Evolutionary conservation across 164 flowering plant species (phyloP), one percentile per base, ranked within the genome.

Genomic region (Magnolia kwangsiensis): DNA sequence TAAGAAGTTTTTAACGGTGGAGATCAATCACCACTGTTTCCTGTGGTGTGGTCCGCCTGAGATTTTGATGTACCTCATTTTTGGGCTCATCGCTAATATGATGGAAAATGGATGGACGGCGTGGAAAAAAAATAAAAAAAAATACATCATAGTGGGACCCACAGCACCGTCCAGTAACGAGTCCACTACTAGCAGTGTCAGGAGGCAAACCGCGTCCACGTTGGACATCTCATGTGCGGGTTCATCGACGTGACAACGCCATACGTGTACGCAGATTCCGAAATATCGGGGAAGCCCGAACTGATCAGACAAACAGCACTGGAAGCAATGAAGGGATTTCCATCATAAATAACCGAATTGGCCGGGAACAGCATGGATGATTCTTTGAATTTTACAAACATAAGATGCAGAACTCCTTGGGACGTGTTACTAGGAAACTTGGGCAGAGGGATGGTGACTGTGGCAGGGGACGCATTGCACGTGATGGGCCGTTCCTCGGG

Each of bases 401-500:
- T 83, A 66, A 73, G 81, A 78, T 80, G 80, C 31, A 80, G 82
- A 19, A 63, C 80, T 16, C 85, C 85, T 13, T 83, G 82, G 85
- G 81, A 81, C 7, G 67, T 83, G 8, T 65, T 78, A 19, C 16
- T 71, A 4, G 77, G 78, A 65, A 76, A 4, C 27, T 83, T 76
- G 50, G 59, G 76, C 0, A 81, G 76, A 72, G 86, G 82, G 19
- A 76, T 81, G 8, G 77, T 81, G 13, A 77, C 78, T 16, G 78
- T 83, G 11, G 84, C 86, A 8, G 86, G 87, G n/a, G 87, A 85
- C 74, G 83, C 87, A 63, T 75, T 83, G 87, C 86, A 85, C 75
- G 83, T 78, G 0, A 83, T 83, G 85, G 87, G 86, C 19, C 87
- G 9, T 85, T 78, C 67, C 72, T 83, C 3, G 83, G 84, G 24